Conservation (phyloP, 139 green algal genomes). For the Micractinium sp. region DNA sequence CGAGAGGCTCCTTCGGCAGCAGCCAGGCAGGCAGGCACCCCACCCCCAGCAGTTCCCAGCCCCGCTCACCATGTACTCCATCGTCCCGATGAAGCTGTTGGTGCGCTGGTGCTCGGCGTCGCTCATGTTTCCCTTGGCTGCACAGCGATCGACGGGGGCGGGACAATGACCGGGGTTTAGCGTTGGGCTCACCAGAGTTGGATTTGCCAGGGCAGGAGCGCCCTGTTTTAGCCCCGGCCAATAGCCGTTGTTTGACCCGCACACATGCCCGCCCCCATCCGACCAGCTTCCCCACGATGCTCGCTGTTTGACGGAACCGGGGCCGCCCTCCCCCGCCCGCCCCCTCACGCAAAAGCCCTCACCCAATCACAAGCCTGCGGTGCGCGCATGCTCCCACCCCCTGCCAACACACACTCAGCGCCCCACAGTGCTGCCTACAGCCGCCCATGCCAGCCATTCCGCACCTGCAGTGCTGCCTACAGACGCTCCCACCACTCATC, state of each 20-base stretch:
- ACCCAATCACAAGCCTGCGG: not conserved
- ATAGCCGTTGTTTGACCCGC: too few relatives aligned
- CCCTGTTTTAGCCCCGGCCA: too few relatives aligned
- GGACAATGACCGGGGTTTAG: too few relatives aligned
- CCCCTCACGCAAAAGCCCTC: too few relatives aligned
- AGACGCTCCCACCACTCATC: not conserved
- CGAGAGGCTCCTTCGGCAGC: too few relatives aligned
- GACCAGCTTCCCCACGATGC: too few relatives aligned
- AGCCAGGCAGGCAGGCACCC: not conserved
- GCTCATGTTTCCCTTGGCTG: conserved; percentile 87
- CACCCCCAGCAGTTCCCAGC: not conserved
- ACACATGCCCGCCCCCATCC: too few relatives aligned
- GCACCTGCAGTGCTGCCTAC: not conserved
- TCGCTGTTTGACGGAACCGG: too few relatives aligned
- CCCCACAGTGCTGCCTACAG: not conserved
- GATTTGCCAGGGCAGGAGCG: not conserved
- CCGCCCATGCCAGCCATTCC: too few relatives aligned
- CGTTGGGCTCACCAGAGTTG: too few relatives aligned
- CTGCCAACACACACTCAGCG: too few relatives aligned
- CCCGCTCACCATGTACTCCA: conserved; percentile 90
- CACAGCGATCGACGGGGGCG: not conserved
- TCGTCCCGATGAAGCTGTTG: conserved; percentile 96
- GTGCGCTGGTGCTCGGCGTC: conserved; percentile 61
- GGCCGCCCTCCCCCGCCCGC: too few relatives aligned
- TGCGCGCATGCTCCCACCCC: not conserved